Base-by-base conservation (phyloP, 2,329 filamentous ascomycete species). In the Ascochyta lentis region DNA sequence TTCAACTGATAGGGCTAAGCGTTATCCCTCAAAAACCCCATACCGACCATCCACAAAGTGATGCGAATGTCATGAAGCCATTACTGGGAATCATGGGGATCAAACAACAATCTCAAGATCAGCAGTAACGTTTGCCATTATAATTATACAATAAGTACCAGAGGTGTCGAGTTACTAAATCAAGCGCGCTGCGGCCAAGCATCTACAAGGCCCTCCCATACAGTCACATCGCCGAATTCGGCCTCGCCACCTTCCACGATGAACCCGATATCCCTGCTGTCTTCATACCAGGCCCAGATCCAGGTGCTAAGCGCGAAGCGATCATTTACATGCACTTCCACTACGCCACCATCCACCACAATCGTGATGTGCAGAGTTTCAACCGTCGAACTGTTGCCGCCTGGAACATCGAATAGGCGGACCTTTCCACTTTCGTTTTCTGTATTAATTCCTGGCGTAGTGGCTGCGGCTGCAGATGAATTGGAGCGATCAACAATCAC, bases 231-330 rank as follows among this genome's bases (percentile, higher is more conserved):
- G 40, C 52, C 43, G 39, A 67, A 46, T 27, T 73, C 43, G 66
- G 66, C 49, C 54, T 59, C 52, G 10, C 56, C 41, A 4, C 56
- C 41, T 15, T 49, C 44, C 40, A 46, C 37, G 54, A 76, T 67
- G 40, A 66, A 62, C 1, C 37, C 39, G 10, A 68, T 47, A 19
- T 61, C 35, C 19, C 42, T 60, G 31, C 64, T 65, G 44, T 65
- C 59, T 27, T 51, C 62, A 31, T 61, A 65, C 64, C 72, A 79
- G 29, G 54, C 62, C 76, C 76, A 71, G 46, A 73, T 72, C 78
- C 78, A 80, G 4, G 78, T 79, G 45, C 77, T 75, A 19, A 79
- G 29, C 3, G 71, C 77, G 48, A 79, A 79, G 6, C 78, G 62
- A 27, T 73, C 71, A 35, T 80, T 80, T 8, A 76, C 77, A 50